Conservation (phyloP, 108 stramenopile species). For the Cylindrotheca fusiformis region DNA sequence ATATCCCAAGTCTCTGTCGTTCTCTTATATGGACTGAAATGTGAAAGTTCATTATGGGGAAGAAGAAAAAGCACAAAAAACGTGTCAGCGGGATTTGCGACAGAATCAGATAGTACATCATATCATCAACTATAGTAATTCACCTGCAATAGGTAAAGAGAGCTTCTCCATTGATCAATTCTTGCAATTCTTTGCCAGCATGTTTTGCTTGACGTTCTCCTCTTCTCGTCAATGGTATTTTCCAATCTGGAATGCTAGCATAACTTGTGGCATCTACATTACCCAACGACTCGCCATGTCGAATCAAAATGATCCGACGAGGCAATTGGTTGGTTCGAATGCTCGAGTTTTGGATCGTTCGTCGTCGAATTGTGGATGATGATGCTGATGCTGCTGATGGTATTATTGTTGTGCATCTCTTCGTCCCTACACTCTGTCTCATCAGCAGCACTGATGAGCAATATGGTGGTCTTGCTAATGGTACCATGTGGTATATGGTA, state of each 20-base stretch:
- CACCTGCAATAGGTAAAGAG: constrained; percentile 28
- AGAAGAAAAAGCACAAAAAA: not conserved
- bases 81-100: not conserved
- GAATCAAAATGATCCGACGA: constrained; percentile 64
- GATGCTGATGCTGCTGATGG: too few species aligned
- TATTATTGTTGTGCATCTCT: too few species aligned
- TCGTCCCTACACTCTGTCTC: too few species aligned
- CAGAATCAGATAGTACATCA: constrained; percentile 4
- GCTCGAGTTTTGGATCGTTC: not conserved
- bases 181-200: constrained; percentile 24
- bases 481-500: too few species aligned
- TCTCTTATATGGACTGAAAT: constrained; percentile 46
- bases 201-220: constrained; percentile 27
- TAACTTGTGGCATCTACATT: constrained; percentile 74
- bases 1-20: constrained; percentile 44
- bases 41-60: constrained; percentile 23
- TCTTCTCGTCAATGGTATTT: constrained; percentile 53
- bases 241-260: constrained; percentile 71
- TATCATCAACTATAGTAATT: too few species aligned
- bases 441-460: too few species aligned
- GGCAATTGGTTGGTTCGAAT: constrained; percentile 15
- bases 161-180: constrained; percentile 26
- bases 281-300: constrained; percentile 75
- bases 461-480: too few species aligned
- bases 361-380: not conserved